phyloP scores from a whole-genome alignment of 352 stramenopile species.

The Discostella stelligera region DNA sequence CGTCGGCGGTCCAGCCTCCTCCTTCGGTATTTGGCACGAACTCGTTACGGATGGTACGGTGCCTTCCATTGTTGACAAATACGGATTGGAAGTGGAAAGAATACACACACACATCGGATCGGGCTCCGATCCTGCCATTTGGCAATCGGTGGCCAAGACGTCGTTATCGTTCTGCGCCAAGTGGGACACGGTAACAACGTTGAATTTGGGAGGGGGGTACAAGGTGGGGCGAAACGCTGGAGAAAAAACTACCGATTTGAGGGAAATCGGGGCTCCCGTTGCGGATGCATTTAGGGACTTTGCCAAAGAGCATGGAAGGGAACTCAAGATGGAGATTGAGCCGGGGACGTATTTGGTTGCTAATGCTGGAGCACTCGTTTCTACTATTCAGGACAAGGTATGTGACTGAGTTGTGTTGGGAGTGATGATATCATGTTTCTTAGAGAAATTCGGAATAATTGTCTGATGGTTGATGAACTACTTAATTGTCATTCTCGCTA shows the following conservation, averaged over 20 bases:
- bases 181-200: slow-evolving; percentile 73
- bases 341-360: slow-evolving; percentile 88
- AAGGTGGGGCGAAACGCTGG: slow-evolving; percentile 86
- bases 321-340: slow-evolving; percentile 88
- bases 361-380: slow-evolving; percentile 85
- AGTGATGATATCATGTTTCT: background rate
- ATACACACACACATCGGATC: slow-evolving; percentile 91
- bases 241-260: slow-evolving; percentile 85
- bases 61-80: slow-evolving; percentile 83
- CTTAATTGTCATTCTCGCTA: background rate
- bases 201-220: slow-evolving; percentile 89
- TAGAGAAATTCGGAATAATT: too few relatives aligned
- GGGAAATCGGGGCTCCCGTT: slow-evolving; percentile 84
- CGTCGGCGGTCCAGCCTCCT: slow-evolving; percentile 81
- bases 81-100: slow-evolving; percentile 83
- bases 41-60: slow-evolving; percentile 80
- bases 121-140: slow-evolving; percentile 86
- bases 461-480: background rate
- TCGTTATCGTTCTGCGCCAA: slow-evolving; percentile 83
- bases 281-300: slow-evolving; percentile 82
- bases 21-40: slow-evolving; percentile 88
- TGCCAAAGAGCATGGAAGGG: slow-evolving; percentile 73
- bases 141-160: slow-evolving; percentile 82
- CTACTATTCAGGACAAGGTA: slow-evolving; percentile 85
- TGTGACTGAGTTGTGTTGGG: slow-evolving; percentile 5